Evolutionary conservation across 371 early-diverging fungal genomes (phyloP).

Genomic region (Rhizopus sp.): DNA sequence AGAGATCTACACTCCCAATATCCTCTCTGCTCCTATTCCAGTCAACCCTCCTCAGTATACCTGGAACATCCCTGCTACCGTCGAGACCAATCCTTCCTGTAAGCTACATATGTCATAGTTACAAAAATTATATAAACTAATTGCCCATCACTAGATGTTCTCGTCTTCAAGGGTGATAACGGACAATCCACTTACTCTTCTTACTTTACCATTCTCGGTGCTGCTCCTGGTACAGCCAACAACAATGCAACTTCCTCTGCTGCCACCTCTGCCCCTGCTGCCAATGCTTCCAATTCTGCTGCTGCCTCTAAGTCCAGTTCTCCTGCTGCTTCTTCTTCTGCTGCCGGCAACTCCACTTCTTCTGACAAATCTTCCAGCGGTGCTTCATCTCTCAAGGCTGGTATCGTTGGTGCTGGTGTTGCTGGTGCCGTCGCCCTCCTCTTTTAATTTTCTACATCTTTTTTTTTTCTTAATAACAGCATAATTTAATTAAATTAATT

Average conservation of each 20-base stretch:
- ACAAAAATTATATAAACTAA: background rate
- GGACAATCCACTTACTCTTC: conserved; percentile 37
- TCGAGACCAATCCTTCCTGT: conserved; percentile 32
- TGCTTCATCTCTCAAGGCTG: conserved; percentile 20
- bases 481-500: no score
- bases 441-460: conserved; percentile 5
- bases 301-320: conserved; percentile 1
- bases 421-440: conserved; percentile 25
- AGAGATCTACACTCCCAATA: conserved; percentile 19
- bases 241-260: background rate
- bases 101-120: background rate
- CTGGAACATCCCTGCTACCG: conserved; percentile 36
- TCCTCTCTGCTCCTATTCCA: conserved; percentile 27
- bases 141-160: conserved; percentile 24
- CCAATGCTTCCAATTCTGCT: conserved; percentile 4
- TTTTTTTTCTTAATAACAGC: no score
- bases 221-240: conserved; percentile 16
- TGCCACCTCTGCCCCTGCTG: background rate
- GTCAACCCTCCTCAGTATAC: conserved; percentile 21
- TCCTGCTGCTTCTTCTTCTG: conserved; percentile 7
- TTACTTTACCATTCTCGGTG: conserved; percentile 43
- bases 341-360: conserved; percentile 8
- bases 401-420: conserved; percentile 22
- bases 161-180: conserved; percentile 34
- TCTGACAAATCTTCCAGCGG: conserved; percentile 1